Base-by-base conservation (phyloP, 306 rosid species). In the Gastrolobium villosum region DNA sequence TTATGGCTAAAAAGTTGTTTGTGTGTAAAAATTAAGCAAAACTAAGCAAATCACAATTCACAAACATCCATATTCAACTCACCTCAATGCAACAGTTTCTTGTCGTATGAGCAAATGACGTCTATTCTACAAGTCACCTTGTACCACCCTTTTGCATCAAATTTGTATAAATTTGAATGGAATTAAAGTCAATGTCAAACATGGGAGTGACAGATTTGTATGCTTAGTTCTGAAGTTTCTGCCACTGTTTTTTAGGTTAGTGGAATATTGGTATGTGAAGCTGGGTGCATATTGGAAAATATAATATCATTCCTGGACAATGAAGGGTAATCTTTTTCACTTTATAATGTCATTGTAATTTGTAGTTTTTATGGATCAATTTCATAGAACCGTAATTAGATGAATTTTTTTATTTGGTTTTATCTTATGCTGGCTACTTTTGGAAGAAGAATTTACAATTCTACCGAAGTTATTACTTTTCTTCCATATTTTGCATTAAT, bases 271-370 rank as follows among this genome's bases (percentile, higher is more conserved):
- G 97, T 94, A 45, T 92, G 97, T 82, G 99, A 94, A 88, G 97
- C 97, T 48, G 99, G 97, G 56, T 91, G 99, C 87, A 90, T 94
- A 67, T 82, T 94, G 93, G 99, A 94, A 88, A 94, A 90, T 84
- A 63, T 94, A 86, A 87, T 81, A 64, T 74, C 96, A 53, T 94
- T 86, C 87, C 89, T 94, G 81, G 97, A 94, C 82, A 84, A 80
- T 72, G 85, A 89, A 84, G 97, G 99, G 99, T 94, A 86, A 94
- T 80, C 54, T 72, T 85, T 77, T 82, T 82, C 62, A 36, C 64
- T 53, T 61, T 44, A 40, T 70, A 6, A 68, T 63, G 48, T 11
- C 46, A 30, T 31, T 67, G 48, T 7, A 34, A 11, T 44, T 49
- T 53, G 55, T 70, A 69, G 70, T 52, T 52, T 45, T 70, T 35